Base-by-base conservation (phyloP, 106 monocot genomes). In the Iris macrosiphon region DNA sequence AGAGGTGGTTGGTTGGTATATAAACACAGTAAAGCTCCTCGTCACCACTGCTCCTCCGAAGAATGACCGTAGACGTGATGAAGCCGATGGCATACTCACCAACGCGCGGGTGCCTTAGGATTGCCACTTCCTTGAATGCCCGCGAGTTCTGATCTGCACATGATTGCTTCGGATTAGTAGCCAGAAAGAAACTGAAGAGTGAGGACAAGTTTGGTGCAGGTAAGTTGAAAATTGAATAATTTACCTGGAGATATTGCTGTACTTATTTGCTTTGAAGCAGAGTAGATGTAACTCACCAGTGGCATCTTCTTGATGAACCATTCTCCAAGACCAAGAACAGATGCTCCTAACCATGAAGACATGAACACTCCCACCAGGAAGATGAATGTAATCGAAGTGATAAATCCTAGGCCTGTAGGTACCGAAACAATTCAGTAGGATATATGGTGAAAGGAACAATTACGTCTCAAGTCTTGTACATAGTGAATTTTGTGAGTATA, bases 291-390 rank as follows among this genome's bases (percentile, higher is more conserved):
- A 20, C 74, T 68, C 27, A 75, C 68, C 40, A 75, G 62, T 30
- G 74, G 74, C 74, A 75, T 75, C 32, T 68, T 61, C 52, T 74
- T 74, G 23, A 74, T 74, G 55, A 67, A 67, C 74, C 74, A 74
- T 35, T 74, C 74, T 0, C 74, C 67, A 53, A 74, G 66, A 38
- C 60, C 67, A 19, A 74, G 67, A 26, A 74, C 46, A 48, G 74
- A 67, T 31, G 74, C 61, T 27, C 74, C 74, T 33, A 74, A 67
- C 74, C 74, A 74, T 30, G 74, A 74, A 13, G 74, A 75, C 74
- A 75, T 75, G 42, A 75, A 68, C 21, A 75, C 68, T 26, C 74
- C 74, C 24, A 75, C 55, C 65, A 75, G 7, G 38, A 75, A 75
- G 24, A 75, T 75, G 54, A 75, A 75, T 11, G 62, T 68, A 31